Evolutionary conservation across 495 filamentous ascomycete genomes (phyloP), one percentile per base, ranked within the genome.

Genomic region (Terfezia boudieri): DNA sequence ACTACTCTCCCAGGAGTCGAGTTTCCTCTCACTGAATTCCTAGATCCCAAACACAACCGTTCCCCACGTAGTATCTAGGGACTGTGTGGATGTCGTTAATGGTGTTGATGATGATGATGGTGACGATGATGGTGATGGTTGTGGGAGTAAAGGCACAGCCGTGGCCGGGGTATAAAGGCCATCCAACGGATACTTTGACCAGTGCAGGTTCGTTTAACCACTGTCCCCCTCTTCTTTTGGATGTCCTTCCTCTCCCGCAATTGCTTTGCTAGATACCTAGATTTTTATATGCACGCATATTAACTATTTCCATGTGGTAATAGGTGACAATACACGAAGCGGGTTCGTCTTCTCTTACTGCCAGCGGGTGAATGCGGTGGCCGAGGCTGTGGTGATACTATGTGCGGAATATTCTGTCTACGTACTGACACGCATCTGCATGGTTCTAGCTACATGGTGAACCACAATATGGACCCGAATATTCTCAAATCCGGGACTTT

Each of bases 171-270:
- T 46, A 46, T 20, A 46, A 20, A 46, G 41, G 41, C 12, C 41
- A 64, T 37, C 56, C 59, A 35, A 64, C 62, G 8, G 62, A 64
- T 49, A 64, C 62, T 0, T 64, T 64, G 22, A 64, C 62, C 3
- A 64, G 62, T 32, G 62, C 50, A 2, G 61, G 61, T 63, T 17
- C 12, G 16, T 20, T 43, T 35, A 32, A 6, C 49, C 1, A 26
- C 20, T 41, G 11, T 43, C 16, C 51, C 8, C 41, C 9, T 32
- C 12, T 8, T 26, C 7, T 37, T 0, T 26, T 52, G 1, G 23
- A 17, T 36, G 26, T 32, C 26, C 7, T 32, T 32, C 26, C 26
- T 32, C 26, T 32, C 26, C 26, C 26, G 26, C 26, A 32, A 32
- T 32, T 32, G 1, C 26, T 32, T 4, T 1, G 26, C 26, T 32